Percentiles rank a stretch among this genome's conserved stretches.
These are phyloP conservation scores for Geotrichum reessii DNA, from an alignment of 1,139 yeast species.

Conservation along the genomic window DNA sequence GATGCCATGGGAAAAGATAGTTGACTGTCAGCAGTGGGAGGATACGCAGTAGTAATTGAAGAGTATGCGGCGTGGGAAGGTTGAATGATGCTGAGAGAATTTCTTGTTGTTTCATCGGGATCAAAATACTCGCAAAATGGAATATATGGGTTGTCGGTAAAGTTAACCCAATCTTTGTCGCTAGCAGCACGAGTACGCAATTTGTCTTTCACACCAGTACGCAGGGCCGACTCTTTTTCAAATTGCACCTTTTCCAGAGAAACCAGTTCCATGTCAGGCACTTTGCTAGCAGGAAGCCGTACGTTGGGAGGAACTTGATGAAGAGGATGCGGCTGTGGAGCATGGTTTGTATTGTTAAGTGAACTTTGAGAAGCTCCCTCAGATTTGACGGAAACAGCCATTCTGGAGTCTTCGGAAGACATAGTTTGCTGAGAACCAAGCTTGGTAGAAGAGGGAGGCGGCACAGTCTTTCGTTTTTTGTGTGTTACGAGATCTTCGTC, in stretches of 20 bases:
- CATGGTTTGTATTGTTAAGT: slow-evolving; percentile 16
- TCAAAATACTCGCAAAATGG: slow-evolving; percentile 74
- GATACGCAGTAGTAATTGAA: slow-evolving; percentile 68
- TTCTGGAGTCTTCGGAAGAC: slow-evolving; percentile 4
- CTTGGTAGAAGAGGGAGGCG: slow-evolving; percentile 1
- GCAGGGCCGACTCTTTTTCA: slow-evolving; percentile 74
- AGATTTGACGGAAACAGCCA: slow-evolving; percentile 11
- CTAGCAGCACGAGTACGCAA: slow-evolving; percentile 64
- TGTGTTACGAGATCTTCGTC: slow-evolving; percentile 79
- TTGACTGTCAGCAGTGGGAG: slow-evolving; percentile 40
- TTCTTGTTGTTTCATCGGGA: slow-evolving; percentile 34
- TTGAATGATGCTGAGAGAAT: slow-evolving; percentile 44
- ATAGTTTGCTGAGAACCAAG: not conserved
- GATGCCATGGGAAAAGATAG: slow-evolving; percentile 30
- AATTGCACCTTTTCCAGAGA: slow-evolving; percentile 71
- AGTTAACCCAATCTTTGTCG: slow-evolving; percentile 72
- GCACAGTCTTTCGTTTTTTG: slow-evolving; percentile 54
- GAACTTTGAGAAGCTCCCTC: slow-evolving; percentile 21
- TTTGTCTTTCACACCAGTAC: slow-evolving; percentile 76
- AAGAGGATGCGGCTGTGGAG: slow-evolving; percentile 20
- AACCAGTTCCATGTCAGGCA: slow-evolving; percentile 85
- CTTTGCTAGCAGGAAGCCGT: slow-evolving; percentile 80
- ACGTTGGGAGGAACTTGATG: slow-evolving; percentile 66
- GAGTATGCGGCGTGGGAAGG: slow-evolving; percentile 70
- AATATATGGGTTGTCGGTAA: slow-evolving; percentile 85